These are phyloP conservation scores for Apiospora phragmitis DNA, from an alignment of 2,329 filamentous ascomycete species.

Conservation along the genomic window DNA sequence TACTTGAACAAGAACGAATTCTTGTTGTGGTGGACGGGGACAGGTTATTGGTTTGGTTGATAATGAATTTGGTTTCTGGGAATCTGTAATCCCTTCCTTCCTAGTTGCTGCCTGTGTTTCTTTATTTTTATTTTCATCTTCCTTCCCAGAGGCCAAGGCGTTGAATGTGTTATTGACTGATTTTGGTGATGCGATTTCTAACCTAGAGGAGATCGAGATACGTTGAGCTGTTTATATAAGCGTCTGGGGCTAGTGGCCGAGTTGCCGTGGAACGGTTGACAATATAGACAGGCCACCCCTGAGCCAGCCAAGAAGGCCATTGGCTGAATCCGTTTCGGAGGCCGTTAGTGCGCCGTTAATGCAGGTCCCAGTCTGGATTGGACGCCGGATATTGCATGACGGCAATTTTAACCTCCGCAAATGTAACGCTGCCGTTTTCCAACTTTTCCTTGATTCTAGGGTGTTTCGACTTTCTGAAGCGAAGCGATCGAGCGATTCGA, in stretches of 20 bases:
- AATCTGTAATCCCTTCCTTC: no score
- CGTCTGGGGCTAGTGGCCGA: background rate
- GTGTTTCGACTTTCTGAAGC: background rate
- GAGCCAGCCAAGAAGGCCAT: background rate
- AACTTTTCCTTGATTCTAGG: slow-evolving; percentile 9
- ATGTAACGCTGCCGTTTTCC: slow-evolving; percentile 5
- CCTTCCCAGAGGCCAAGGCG: no score
- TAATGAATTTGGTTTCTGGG: background rate
- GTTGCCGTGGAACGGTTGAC: background rate
- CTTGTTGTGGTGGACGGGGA: background rate
- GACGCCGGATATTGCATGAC: background rate
- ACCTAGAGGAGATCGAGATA: background rate
- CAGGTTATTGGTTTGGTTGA: no score
- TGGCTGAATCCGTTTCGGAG: background rate
- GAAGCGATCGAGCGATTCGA: background rate
- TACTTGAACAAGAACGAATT: background rate
- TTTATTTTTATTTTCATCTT: no score
- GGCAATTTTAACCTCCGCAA: slow-evolving; percentile 1
- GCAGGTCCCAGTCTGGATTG: background rate
- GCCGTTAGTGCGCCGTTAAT: background rate
- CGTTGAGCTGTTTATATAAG: background rate
- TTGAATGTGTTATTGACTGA: background rate
- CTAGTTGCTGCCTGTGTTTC: no score
- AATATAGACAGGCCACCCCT: background rate
- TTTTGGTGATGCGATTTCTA: background rate